phyloP scores from a whole-genome alignment of 495 filamentous ascomycete species.

The Mytilinidion resinicola region DNA sequence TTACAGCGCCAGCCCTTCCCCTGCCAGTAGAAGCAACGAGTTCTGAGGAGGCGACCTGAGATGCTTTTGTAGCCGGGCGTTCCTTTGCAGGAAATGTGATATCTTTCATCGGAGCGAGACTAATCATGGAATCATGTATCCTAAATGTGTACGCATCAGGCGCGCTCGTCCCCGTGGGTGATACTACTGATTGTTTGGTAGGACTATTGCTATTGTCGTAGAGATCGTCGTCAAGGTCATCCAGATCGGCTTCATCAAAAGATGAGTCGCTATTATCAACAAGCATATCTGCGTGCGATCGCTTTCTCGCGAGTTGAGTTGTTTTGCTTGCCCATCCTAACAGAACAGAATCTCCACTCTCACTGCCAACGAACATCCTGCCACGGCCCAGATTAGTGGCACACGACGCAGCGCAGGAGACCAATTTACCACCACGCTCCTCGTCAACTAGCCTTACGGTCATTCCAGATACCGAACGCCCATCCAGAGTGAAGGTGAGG shows the following conservation, averaged over 20 bases:
- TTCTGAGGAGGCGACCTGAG: constrained; percentile 35
- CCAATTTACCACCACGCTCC: constrained; percentile 53
- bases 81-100: constrained; percentile 47
- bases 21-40: constrained; percentile 66
- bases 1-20: constrained; percentile 61
- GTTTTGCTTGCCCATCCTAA: constrained; percentile 67
- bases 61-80: background rate
- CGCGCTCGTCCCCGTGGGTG: constrained; percentile 32
- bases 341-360: constrained; percentile 74
- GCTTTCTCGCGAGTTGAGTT: constrained; percentile 40
- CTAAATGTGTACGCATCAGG: constrained; percentile 63
- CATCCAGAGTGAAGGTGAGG: constrained; percentile 79
- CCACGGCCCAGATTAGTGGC: constrained; percentile 59
- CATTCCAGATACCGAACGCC: constrained; percentile 85
- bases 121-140: constrained; percentile 68
- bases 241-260: constrained; percentile 47
- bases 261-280: constrained; percentile 32
- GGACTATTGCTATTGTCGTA: constrained; percentile 48
- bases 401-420: constrained; percentile 62
- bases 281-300: constrained; percentile 39
- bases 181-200: constrained; percentile 28
- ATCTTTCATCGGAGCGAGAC: constrained; percentile 70
- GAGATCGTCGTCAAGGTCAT: constrained; percentile 69
- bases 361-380: constrained; percentile 79
- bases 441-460: constrained; percentile 55